phyloP scores from a whole-genome alignment of 2,329 filamentous ascomycete genomes.

The Penicillium sp. region DNA sequence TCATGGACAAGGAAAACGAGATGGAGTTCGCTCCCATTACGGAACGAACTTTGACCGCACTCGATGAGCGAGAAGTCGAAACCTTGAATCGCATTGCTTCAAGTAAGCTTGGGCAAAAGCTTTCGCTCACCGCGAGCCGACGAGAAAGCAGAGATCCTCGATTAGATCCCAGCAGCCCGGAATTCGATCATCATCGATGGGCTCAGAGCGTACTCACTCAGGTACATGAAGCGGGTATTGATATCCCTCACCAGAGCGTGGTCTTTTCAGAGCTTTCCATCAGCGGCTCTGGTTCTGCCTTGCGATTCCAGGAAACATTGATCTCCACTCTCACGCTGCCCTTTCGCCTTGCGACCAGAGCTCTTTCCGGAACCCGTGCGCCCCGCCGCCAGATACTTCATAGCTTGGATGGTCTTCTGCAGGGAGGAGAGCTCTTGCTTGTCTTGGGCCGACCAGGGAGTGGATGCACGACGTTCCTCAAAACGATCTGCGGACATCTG shows the following conservation, averaged over 20 bases:
- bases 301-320: slow-evolving; percentile 27
- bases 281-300: slow-evolving; percentile 23
- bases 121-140: slow-evolving; percentile 15
- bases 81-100: slow-evolving; percentile 24
- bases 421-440: slow-evolving; percentile 46
- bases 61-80: slow-evolving; percentile 17
- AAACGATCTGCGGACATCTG: slow-evolving; percentile 74
- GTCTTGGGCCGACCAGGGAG: slow-evolving; percentile 40
- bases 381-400: slow-evolving; percentile 18
- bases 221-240: slow-evolving; percentile 22
- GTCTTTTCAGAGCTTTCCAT: slow-evolving; percentile 26
- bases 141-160: slow-evolving; percentile 17
- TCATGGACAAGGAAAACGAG: slow-evolving; percentile 13
- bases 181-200: slow-evolving; percentile 29
- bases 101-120: slow-evolving; percentile 19
- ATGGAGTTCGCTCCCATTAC: slow-evolving; percentile 20
- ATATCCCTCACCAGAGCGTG: slow-evolving; percentile 22
- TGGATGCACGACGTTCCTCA: slow-evolving; percentile 74
- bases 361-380: slow-evolving; percentile 33
- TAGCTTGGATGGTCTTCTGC: slow-evolving; percentile 42
- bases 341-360: slow-evolving; percentile 31
- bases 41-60: slow-evolving; percentile 4
- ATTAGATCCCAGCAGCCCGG: slow-evolving; percentile 21
- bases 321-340: slow-evolving; percentile 22
- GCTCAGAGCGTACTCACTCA: slow-evolving; percentile 20